A percentile compares a stretch with the other conserved stretches of the same genome.
phyloP scores from a whole-genome alignment of 495 filamentous ascomycete species.

The Trichocladium antarcticum region DNA sequence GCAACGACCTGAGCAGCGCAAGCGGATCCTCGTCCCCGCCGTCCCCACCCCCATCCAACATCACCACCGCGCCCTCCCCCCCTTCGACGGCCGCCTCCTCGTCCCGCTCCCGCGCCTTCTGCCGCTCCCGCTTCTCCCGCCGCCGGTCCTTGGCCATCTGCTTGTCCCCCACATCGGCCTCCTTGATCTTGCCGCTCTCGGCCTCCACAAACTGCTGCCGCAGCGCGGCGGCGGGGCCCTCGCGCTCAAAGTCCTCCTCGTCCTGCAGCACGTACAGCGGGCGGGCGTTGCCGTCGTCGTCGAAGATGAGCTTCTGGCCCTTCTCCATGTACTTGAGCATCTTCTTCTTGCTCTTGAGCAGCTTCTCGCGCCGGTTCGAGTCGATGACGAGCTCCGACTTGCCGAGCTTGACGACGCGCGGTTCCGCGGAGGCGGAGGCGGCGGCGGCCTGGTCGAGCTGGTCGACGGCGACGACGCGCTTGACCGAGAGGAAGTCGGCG shows the following conservation, averaged over 20 bases:
- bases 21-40: conserved; percentile 37
- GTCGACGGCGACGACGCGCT: conserved; percentile 55
- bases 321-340: conserved; percentile 76
- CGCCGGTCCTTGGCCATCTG: conserved; percentile 64
- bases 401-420: conserved; percentile 44
- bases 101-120: conserved; percentile 60
- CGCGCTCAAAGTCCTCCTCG: conserved; percentile 62
- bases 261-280: conserved; percentile 77
- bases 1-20: conserved; percentile 40
- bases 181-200: conserved; percentile 59
- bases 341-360: conserved; percentile 89
- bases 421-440: conserved; percentile 18
- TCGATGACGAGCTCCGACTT: conserved; percentile 65
- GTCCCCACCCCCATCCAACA: conserved; percentile 21
- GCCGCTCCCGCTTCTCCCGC: conserved; percentile 77
- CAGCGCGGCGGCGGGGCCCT: conserved; percentile 64
- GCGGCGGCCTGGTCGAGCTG: conserved; percentile 25
- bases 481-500: conserved; percentile 80
- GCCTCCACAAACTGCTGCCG: conserved; percentile 61
- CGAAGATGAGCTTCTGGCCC: conserved; percentile 74
- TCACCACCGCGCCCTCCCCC: conserved; percentile 16
- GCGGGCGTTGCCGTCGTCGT: conserved; percentile 80
- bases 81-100: conserved; percentile 41
- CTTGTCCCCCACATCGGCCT: conserved; percentile 75
- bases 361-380: conserved; percentile 84